A percentile compares a stretch with the other conserved stretches of the same genome.
Conservation (phyloP, 2,329 filamentous ascomycete species). For the Phialocephala sp. region DNA sequence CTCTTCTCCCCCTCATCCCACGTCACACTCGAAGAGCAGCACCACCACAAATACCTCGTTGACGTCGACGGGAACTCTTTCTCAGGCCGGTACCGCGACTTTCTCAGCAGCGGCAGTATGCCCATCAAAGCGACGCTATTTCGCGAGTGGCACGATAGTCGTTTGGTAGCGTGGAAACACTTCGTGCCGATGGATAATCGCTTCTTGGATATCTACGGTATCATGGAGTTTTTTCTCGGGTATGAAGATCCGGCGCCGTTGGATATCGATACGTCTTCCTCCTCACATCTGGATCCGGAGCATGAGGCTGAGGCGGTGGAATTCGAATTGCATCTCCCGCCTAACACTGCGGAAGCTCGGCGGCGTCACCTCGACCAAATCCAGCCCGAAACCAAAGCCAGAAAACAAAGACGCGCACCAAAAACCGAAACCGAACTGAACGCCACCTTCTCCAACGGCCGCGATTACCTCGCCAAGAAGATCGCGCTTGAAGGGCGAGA, state of each 20-base stretch:
- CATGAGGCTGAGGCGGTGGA: background rate
- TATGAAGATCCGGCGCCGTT: slow-evolving; percentile 44
- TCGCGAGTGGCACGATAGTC: slow-evolving; percentile 78
- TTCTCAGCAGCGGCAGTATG: slow-evolving; percentile 68
- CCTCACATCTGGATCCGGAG: background rate
- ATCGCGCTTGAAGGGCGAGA: slow-evolving; percentile 70
- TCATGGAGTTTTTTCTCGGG: slow-evolving; percentile 75
- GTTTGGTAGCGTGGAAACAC: slow-evolving; percentile 77
- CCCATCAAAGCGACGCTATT: slow-evolving; percentile 79
- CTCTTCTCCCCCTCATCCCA: slow-evolving; percentile 46
- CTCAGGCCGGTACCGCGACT: slow-evolving; percentile 69
- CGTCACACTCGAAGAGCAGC: slow-evolving; percentile 17
- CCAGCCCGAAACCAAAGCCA: too few species aligned
- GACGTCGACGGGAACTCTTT: slow-evolving; percentile 79
- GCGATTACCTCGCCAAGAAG: slow-evolving; percentile 60
- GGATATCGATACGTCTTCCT: background rate
- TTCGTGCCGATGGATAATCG: slow-evolving; percentile 80
- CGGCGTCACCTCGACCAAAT: background rate
- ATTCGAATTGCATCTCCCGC: background rate
- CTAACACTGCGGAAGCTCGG: background rate
- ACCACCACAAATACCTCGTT: slow-evolving; percentile 67
- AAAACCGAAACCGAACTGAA: background rate
- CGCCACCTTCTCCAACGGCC: background rate
- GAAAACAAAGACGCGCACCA: background rate
- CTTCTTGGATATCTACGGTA: slow-evolving; percentile 72